phyloP scores from a whole-genome alignment of 1,284 basidiomycete genomes.

The Rhodotorula sp. region DNA sequence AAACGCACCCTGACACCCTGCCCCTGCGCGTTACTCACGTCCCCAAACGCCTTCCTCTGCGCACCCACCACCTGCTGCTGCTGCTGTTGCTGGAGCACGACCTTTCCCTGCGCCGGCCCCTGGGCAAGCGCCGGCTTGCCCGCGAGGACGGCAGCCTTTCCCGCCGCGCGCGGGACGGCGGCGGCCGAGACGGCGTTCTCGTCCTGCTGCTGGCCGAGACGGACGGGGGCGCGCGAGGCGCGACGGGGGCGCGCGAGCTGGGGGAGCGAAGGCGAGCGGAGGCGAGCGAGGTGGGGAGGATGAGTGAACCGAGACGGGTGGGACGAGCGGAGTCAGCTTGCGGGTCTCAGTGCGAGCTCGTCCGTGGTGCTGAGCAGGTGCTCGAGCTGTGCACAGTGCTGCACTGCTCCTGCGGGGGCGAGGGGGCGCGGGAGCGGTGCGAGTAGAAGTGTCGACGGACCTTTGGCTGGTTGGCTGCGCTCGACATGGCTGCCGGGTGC shows the following conservation, averaged over 20 bases:
- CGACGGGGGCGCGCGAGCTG: conserved; percentile 38
- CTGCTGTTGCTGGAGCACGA: conserved; percentile 25
- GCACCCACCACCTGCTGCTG: background rate
- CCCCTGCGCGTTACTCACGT: conserved; percentile 35
- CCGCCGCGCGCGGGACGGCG: conserved; percentile 11
- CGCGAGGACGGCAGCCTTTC: conserved; percentile 9
- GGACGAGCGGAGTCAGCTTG: background rate
- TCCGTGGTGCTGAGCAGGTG: too few species aligned
- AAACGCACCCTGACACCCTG: conserved; percentile 17
- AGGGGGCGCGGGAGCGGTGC: too few species aligned
- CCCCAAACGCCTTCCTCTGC: conserved; percentile 27
- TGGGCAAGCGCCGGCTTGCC: too few species aligned
- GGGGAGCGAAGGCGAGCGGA: too few species aligned
- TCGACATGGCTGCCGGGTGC: conserved; percentile 19
- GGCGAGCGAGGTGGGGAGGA: background rate
- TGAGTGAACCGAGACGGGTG: conserved; percentile 1
- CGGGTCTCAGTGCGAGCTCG: background rate
- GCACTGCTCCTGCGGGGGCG: too few species aligned
- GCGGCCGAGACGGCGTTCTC: conserved; percentile 27
- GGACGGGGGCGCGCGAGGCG: conserved; percentile 31
- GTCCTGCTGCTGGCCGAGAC: conserved; percentile 24
- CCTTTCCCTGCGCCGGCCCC: conserved; percentile 1
- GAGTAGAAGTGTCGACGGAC: conserved; percentile 35
- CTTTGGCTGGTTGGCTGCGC: conserved; percentile 25
- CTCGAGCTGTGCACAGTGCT: too few species aligned